Base-by-base conservation (phyloP, 2,329 filamentous ascomycete species). In the Ramularia endophylla region DNA sequence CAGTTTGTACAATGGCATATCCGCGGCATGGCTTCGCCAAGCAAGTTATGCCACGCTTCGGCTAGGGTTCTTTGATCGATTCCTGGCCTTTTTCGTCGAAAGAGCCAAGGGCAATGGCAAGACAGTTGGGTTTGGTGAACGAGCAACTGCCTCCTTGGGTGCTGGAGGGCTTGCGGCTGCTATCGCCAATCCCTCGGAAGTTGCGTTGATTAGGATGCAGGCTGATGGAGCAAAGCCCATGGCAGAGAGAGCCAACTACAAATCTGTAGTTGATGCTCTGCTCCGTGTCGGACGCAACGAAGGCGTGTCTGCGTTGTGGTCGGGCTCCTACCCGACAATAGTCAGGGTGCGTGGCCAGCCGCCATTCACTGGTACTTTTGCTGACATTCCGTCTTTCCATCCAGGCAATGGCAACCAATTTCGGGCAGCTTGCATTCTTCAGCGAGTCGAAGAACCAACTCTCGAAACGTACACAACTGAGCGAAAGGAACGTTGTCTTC, bases 191-290 rank as follows among this genome's bases (percentile, higher is more conserved):
- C 90, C 90, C 2, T 90, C 90, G 8, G 90, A 98, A 66, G 74
- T 98, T 36, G 87, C 90, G 0, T 79, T 98, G 38, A 94, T 98
- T 59, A 85, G 92, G 46, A 97, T 98, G 88, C 92, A 98, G 67
- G 87, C 84, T 30, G 90, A 98, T 60, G 90, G 92, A 2, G 74
- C 97, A 40, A 94, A 94, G 65, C 86, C 90, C 1, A 63, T 76
- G 16, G 87, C 83, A 8, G 76, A 89, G 60, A 80, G 90, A 51
- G 87, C 90, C 59, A 90, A 97, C 69, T 97, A 98, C 71, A 85
- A 80, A 54, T 92, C 85, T 8, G 90, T 95, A 43, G 72, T 95
- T 40, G 87, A 95, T 62, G 92, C 92, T 0, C 74, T 97, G n/a
- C 60, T 63, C 18, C 80, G 85, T 36, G 97, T 98, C 60, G 77